Percentiles rank a stretch among this genome's conserved stretches.
Evolutionary conservation across 139 green algal genomes (phyloP).

Genomic region (Picochlorum sp.): DNA sequence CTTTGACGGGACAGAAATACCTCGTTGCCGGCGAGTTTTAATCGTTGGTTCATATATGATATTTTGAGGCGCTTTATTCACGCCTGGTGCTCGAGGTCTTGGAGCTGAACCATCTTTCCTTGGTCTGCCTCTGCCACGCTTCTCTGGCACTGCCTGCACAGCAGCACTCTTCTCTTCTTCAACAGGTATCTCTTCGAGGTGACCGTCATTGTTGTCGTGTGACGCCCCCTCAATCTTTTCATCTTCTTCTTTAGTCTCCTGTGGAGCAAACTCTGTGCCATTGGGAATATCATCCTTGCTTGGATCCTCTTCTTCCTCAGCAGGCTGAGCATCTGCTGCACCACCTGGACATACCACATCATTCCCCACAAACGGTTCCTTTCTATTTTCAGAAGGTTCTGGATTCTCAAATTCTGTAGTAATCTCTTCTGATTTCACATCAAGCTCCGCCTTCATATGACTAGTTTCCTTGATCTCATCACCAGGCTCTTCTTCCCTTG

Average conservation of each 20-base stretch:
- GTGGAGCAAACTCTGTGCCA: not conserved
- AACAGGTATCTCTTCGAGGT: not conserved
- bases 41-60: conserved; percentile 14
- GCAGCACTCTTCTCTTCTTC: conserved; percentile 2
- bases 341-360: too few species aligned
- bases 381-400: not conserved
- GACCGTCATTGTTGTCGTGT: not conserved
- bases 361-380: not conserved
- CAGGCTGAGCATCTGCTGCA: too few species aligned
- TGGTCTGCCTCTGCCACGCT: not conserved
- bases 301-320: not conserved
- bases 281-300: not conserved
- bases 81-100: not conserved
- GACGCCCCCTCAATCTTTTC: not conserved
- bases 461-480: not conserved
- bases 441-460: not conserved
- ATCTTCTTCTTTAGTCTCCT: not conserved
- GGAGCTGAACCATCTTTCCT: not conserved
- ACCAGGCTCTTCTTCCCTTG: not conserved
- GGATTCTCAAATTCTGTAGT: not conserved
- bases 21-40: conserved; percentile 15
- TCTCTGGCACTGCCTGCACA: not conserved
- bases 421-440: not conserved
- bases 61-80: conserved; percentile 14
- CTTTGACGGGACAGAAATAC: not conserved